phyloP scores from a whole-genome alignment of 208 protist species.

The Leishmania braziliensis region DNA sequence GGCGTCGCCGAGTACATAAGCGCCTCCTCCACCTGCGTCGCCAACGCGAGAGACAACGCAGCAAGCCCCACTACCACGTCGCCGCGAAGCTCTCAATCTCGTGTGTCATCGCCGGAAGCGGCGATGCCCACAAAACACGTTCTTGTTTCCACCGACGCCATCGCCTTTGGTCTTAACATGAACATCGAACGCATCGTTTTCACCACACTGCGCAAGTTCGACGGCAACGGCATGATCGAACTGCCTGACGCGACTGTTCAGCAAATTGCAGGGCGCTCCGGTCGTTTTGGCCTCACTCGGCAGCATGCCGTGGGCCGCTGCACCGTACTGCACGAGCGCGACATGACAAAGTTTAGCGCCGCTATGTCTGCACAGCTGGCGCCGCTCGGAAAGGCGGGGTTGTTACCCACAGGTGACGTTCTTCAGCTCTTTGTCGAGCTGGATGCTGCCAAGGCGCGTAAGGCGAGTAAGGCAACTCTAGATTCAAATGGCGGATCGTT shows the following conservation, averaged over 20 bases:
- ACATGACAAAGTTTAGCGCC: constrained; percentile 30
- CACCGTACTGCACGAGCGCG: constrained; percentile 58
- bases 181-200: constrained; percentile 92
- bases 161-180: constrained; percentile 96
- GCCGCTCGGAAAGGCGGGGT: constrained; percentile 50
- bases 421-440: constrained; percentile 71
- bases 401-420: constrained; percentile 78
- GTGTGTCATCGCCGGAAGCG: background rate
- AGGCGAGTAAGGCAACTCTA: background rate
- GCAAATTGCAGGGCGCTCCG: constrained; percentile 92
- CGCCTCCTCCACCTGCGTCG: background rate
- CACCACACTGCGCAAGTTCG: constrained; percentile 81
- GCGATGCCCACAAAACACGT: constrained; percentile 49
- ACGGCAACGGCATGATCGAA: constrained; percentile 47
- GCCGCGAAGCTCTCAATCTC: background rate
- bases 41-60: background rate
- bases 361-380: constrained; percentile 22
- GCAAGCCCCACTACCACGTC: background rate
- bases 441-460: constrained; percentile 16
- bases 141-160: constrained; percentile 93
- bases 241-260: constrained; percentile 47
- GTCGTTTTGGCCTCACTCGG: constrained; percentile 68
- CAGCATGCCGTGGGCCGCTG: constrained; percentile 54
- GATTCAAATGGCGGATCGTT: constrained; percentile 28
- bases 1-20: constrained; percentile 35